A percentile compares a stretch with the other conserved stretches of the same genome.
Evolutionary conservation across 2,329 filamentous ascomycete genomes (phyloP).

Genomic region (Diplodia corticola): DNA sequence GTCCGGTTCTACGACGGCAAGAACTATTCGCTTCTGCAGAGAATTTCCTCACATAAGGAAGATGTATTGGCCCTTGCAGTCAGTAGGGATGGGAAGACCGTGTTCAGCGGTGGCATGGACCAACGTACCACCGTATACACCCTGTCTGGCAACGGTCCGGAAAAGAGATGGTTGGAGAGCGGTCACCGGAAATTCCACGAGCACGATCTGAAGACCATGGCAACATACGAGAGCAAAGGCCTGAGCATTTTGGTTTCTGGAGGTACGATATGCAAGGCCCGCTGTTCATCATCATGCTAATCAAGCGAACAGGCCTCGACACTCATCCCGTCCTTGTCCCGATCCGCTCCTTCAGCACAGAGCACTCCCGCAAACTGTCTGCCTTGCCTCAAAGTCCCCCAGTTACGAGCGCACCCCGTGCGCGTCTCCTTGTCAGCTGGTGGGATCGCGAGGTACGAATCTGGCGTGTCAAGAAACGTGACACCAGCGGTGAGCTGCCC

Average conservation of each 20-base stretch:
- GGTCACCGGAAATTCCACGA: constrained; percentile 83
- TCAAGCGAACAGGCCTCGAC: constrained; percentile 68
- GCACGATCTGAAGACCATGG: constrained; percentile 94
- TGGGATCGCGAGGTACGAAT: constrained; percentile 87
- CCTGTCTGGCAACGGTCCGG: constrained; percentile 44
- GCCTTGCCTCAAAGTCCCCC: constrained; percentile 78
- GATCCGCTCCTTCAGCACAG: constrained; percentile 71
- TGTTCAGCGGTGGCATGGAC: constrained; percentile 91
- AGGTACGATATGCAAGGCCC: constrained; percentile 56
- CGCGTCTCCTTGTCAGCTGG: constrained; percentile 82
- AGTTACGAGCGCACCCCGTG: constrained; percentile 69
- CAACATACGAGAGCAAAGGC: constrained; percentile 78
- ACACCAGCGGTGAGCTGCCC: constrained; percentile 44
- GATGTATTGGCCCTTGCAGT: constrained; percentile 87
- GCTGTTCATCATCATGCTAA: constrained; percentile 32
- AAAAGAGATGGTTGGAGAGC: constrained; percentile 73
- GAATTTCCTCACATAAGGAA: constrained; percentile 82
- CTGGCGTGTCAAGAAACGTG: constrained; percentile 65
- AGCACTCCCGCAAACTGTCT: constrained; percentile 80
- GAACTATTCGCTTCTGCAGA: constrained; percentile 84
- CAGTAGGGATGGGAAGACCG: constrained; percentile 74
- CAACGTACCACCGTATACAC: constrained; percentile 82
- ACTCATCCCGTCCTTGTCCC: constrained; percentile 80
- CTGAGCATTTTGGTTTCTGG: constrained; percentile 89
- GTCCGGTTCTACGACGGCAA: constrained; percentile 91